phyloP scores from a whole-genome alignment of 192 early-diverging fungal species.

The Linnemannia exigua region DNA sequence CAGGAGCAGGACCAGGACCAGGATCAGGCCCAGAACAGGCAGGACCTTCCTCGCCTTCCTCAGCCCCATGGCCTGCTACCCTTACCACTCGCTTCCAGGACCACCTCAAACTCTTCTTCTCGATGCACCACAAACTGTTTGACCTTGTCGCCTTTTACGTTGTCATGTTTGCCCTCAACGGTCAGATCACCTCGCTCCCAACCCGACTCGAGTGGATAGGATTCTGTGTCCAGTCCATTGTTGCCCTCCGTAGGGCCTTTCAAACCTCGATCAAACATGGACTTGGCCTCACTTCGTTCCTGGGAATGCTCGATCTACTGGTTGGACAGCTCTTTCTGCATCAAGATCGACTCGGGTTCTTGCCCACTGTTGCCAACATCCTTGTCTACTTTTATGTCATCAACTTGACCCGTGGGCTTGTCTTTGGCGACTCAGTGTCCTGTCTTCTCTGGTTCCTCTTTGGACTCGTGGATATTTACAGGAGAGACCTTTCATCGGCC shows the following conservation, averaged over 20 bases:
- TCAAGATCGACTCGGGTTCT: conserved; percentile 48
- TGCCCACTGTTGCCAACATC: conserved; percentile 56
- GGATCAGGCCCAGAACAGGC: neutral
- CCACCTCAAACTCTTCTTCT: conserved; percentile 48
- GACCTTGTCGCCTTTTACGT: conserved; percentile 55
- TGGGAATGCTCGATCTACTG: conserved; percentile 53
- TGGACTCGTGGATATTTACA: conserved; percentile 53
- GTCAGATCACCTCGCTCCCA: conserved; percentile 53
- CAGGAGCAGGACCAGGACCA: neutral
- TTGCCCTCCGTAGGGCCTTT: conserved; percentile 46
- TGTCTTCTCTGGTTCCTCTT: conserved; percentile 54
- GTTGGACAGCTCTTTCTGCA: conserved; percentile 54
- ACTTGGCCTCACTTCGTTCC: conserved; percentile 47
- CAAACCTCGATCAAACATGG: conserved; percentile 56
- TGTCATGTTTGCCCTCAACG: conserved; percentile 59
- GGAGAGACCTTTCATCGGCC: conserved; percentile 44
- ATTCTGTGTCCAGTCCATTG: conserved; percentile 52
- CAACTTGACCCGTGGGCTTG: conserved; percentile 49
- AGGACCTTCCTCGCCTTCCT: neutral
- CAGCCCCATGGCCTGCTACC: conserved; percentile 3
- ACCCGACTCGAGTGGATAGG: conserved; percentile 58
- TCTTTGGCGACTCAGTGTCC: conserved; percentile 55
- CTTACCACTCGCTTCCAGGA: conserved; percentile 38
- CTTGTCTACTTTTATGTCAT: conserved; percentile 58
- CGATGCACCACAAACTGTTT: conserved; percentile 56